Base-by-base conservation (phyloP, 441 rosid genomes). In the Francoa sonchifolia region DNA sequence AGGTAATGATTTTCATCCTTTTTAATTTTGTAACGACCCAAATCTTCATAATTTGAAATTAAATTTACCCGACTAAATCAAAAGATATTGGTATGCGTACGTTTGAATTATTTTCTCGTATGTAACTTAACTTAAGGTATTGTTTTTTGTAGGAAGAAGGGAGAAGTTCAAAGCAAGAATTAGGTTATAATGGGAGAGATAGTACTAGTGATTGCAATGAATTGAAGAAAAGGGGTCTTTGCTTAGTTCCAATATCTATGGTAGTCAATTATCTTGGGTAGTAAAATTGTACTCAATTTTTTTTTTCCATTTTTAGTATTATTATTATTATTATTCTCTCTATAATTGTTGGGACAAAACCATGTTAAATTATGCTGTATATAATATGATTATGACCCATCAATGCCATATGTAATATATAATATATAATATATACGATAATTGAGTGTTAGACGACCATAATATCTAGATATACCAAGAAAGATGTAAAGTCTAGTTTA, bases 231-330 rank as follows among this genome's bases (percentile, higher is more conserved):
- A 33, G 36, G 7, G 36, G 36, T n/a, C 36, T 33, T 12, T 33
- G 36, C 17, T 33, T 33, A 12, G 36, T 33, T 33, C 36, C 36
- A n/a, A n/a, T 33, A 17, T 33, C 36, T 12, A 33, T 33, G 36
- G 17, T 13, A 9, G 16, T 13, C 12, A 12, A 33, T 17, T 33
- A 9, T 33, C 16, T 33, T 33, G 36, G 15, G 11, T 33, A 17
- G 13, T 33, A 9, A 1, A 32, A 10, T 10, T 32, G 12, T 11
- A 2, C 12, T 27, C 1, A 6, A 18, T 18, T 8, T n/a, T 8
- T 33, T 29, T 10, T 14, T n/a, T n/a, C n/a, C 14, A 20, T 12
- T 10, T 38, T 38, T 8, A n/a, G 5, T 11, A 11, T 28, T 6
- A 28, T 28, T 28, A 28, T 6, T 28, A 2, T 6, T 6, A 6